Evolutionary conservation across 352 stramenopile species (phyloP).

Genomic region (Phytophthora tubulina): DNA sequence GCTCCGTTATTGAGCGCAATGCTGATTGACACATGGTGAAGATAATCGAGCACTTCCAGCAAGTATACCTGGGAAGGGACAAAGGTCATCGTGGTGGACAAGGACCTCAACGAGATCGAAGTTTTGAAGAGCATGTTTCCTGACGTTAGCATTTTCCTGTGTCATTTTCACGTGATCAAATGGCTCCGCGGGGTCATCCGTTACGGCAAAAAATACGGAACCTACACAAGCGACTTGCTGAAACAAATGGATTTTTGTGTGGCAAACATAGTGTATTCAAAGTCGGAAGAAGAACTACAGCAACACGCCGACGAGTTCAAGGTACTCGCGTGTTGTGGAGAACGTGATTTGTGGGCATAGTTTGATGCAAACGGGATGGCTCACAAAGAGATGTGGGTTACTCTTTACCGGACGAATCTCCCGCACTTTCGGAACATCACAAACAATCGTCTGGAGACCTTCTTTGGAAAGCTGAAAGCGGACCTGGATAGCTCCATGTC

Average conservation of each 20-base stretch:
- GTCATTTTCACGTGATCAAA: constrained; percentile 8
- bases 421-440: neutral
- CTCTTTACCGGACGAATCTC: neutral
- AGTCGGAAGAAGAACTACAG: neutral
- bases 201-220: neutral
- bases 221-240: neutral
- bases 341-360: neutral
- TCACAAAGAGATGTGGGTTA: neutral
- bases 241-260: neutral
- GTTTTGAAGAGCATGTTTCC: constrained; percentile 10
- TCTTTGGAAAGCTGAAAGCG: neutral
- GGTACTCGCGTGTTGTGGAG: neutral
- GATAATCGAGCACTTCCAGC: constrained; percentile 11
- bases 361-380: neutral
- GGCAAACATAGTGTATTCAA: neutral
- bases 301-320: neutral
- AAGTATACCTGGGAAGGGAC: neutral
- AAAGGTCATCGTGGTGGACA: constrained; percentile 18
- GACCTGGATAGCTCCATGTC: neutral
- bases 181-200: neutral
- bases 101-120: constrained; percentile 25
- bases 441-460: neutral
- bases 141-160: neutral
- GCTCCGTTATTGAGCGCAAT: constrained; percentile 17
- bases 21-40: constrained; percentile 16